Evolutionary conservation across 2,329 filamentous ascomycete species (phyloP).

Genomic region (Madurella fahalii): DNA sequence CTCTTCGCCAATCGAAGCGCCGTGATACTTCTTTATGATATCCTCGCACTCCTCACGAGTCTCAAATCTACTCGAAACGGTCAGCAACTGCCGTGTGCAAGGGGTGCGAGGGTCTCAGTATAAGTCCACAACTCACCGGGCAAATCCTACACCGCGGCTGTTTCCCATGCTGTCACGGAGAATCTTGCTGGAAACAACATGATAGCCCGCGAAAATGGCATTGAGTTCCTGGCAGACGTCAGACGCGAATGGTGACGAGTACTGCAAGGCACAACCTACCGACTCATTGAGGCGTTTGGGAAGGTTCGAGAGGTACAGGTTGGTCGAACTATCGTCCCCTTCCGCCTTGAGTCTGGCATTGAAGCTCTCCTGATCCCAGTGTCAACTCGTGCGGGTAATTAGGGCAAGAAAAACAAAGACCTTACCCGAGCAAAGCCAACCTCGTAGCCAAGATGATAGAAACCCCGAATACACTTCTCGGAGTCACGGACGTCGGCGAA

Average conservation of each 20-base stretch:
- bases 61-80: conserved; percentile 69
- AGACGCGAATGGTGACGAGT: conserved; percentile 5
- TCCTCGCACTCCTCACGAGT: conserved; percentile 83
- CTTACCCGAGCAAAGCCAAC: conserved; percentile 88
- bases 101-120: background rate
- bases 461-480: conserved; percentile 92
- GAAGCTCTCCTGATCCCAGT: conserved; percentile 72
- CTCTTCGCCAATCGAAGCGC: conserved; percentile 70
- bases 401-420: conserved; percentile 28
- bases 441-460: conserved; percentile 92
- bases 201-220: conserved; percentile 73
- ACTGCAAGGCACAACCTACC: conserved; percentile 46
- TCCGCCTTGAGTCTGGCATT: conserved; percentile 97
- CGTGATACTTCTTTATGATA: conserved; percentile 83
- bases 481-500: conserved; percentile 84
- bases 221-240: conserved; percentile 59
- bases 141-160: conserved; percentile 95
- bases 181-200: conserved; percentile 90
- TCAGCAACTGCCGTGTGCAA: conserved; percentile 22
- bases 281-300: conserved; percentile 89
- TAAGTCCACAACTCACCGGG: conserved; percentile 63
- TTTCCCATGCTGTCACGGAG: conserved; percentile 87
- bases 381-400: conserved; percentile 3
- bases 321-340: conserved; percentile 83
- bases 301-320: conserved; percentile 96